Evolutionary conservation across 2,329 filamentous ascomycete species (phyloP).

Genomic region (Clarireedia paspali): DNA sequence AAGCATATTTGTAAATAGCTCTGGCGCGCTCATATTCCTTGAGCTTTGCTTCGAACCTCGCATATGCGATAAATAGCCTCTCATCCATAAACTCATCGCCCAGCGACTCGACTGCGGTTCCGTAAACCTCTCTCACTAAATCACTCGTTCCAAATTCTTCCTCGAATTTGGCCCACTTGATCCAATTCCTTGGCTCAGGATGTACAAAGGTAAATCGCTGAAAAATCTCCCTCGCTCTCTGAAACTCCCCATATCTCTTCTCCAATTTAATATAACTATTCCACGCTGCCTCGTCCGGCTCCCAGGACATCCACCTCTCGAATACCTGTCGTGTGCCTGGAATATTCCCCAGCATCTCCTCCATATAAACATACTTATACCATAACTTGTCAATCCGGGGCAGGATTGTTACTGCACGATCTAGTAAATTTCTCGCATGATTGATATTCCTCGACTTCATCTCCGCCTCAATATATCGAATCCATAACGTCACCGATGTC

Average conservation of each 20-base stretch:
- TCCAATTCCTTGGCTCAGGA: slow-evolving; percentile 92
- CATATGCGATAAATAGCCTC: slow-evolving; percentile 89
- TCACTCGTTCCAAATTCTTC: slow-evolving; percentile 92
- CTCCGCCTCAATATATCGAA: slow-evolving; percentile 90
- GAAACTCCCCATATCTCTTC: slow-evolving; percentile 88
- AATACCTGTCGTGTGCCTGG: slow-evolving; percentile 89
- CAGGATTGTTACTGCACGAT: slow-evolving; percentile 86
- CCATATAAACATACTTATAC: slow-evolving; percentile 99
- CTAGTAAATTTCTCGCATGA: slow-evolving; percentile 88
- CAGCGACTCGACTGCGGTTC: slow-evolving; percentile 76
- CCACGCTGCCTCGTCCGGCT: slow-evolving; percentile 94
- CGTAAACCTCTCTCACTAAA: slow-evolving; percentile 85
- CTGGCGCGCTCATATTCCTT: slow-evolving; percentile 92
- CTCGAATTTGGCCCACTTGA: slow-evolving; percentile 97
- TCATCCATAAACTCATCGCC: slow-evolving; percentile 96
- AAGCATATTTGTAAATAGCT: slow-evolving; percentile 93
- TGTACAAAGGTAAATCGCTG: slow-evolving; percentile 86
- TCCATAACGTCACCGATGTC: slow-evolving; percentile 81
- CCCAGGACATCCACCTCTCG: slow-evolving; percentile 98
- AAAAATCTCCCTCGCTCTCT: slow-evolving; percentile 84
- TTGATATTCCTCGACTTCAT: slow-evolving; percentile 96
- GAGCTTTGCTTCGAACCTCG: slow-evolving; percentile 87
- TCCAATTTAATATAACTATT: slow-evolving; percentile 94
- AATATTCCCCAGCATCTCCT: slow-evolving; percentile 94
- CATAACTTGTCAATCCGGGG: slow-evolving; percentile 92